Percentiles rank a stretch among this genome's conserved stretches.
These are phyloP conservation scores for Fusarium pseudocircinatum DNA, from an alignment of 2,329 filamentous ascomycete species.

Conservation along the genomic window DNA sequence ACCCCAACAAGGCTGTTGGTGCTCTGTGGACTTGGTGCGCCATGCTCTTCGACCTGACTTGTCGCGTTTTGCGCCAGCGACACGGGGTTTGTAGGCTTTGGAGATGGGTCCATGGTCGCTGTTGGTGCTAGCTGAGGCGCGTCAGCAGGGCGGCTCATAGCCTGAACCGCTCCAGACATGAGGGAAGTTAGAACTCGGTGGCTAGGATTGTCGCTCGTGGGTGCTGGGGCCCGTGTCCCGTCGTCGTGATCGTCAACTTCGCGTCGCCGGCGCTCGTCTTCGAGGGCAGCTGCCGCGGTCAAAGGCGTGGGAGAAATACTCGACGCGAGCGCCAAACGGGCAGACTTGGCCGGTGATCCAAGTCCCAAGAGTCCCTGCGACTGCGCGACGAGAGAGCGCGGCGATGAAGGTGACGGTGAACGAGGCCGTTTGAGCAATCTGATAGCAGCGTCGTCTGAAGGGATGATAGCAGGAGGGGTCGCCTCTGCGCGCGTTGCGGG, in stretches of 20 bases:
- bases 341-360: slow-evolving; percentile 64
- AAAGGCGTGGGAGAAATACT: slow-evolving; percentile 58
- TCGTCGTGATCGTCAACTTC: slow-evolving; percentile 53
- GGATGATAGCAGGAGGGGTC: slow-evolving; percentile 50
- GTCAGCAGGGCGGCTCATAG: slow-evolving; percentile 66
- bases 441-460: slow-evolving; percentile 50
- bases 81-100: slow-evolving; percentile 49
- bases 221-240: slow-evolving; percentile 52
- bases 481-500: slow-evolving; percentile 50
- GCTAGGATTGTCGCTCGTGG: slow-evolving; percentile 63
- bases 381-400: slow-evolving; percentile 44
- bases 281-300: slow-evolving; percentile 63
- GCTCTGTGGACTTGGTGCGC: slow-evolving; percentile 57
- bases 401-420: slow-evolving; percentile 57
- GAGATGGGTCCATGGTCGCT: slow-evolving; percentile 54
- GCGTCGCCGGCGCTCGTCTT: slow-evolving; percentile 61
- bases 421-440: slow-evolving; percentile 57
- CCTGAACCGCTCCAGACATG: slow-evolving; percentile 61
- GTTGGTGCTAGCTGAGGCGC: slow-evolving; percentile 57
- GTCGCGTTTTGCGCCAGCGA: slow-evolving; percentile 48
- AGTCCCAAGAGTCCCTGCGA: slow-evolving; percentile 49
- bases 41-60: slow-evolving; percentile 50
- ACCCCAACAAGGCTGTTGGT: slow-evolving; percentile 54
- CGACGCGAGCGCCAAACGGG: slow-evolving; percentile 58
- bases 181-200: slow-evolving; percentile 64